Percentiles rank a stretch among this genome's conserved stretches.
Evolutionary conservation across 352 stramenopile genomes (phyloP).

Genomic region (Pythium volutum): DNA sequence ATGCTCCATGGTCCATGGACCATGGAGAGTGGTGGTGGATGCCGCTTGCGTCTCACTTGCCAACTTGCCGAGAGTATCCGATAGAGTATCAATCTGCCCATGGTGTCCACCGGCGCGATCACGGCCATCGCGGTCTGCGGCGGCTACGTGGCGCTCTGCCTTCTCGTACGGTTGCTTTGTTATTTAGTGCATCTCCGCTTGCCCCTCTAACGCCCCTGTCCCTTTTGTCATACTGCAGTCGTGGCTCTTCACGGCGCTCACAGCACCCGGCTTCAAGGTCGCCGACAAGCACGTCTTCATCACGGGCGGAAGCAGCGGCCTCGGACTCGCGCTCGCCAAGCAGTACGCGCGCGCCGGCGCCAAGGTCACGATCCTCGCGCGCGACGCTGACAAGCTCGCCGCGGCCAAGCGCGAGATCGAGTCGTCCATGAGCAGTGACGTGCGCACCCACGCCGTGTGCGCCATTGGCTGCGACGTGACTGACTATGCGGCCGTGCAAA

Average conservation of each 20-base stretch:
- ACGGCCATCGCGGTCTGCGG: neutral
- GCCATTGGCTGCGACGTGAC: slow-evolving; percentile 39
- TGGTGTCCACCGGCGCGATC: slow-evolving; percentile 9
- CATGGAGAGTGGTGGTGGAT: too few relatives aligned
- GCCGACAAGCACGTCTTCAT: slow-evolving; percentile 56
- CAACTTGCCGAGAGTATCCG: too few relatives aligned
- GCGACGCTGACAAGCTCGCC: slow-evolving; percentile 34
- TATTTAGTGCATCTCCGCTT: neutral
- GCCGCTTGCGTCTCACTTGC: too few relatives aligned
- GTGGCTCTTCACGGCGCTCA: slow-evolving; percentile 42
- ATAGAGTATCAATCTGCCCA: too few relatives aligned
- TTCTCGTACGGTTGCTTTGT: slow-evolving; percentile 32
- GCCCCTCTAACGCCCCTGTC: neutral
- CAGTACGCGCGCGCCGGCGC: slow-evolving; percentile 51
- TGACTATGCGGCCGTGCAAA: slow-evolving; percentile 34
- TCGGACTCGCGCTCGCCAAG: slow-evolving; percentile 61
- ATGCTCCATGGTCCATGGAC: too few relatives aligned
- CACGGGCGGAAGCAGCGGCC: slow-evolving; percentile 36
- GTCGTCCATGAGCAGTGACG: slow-evolving; percentile 7
- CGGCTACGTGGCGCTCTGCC: slow-evolving; percentile 35
- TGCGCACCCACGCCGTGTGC: slow-evolving; percentile 32
- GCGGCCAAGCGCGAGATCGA: slow-evolving; percentile 33
- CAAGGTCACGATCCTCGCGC: slow-evolving; percentile 48
- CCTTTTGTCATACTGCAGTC: slow-evolving; percentile 30
- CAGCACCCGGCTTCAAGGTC: slow-evolving; percentile 48